phyloP scores from a whole-genome alignment of 352 stramenopile species.

The Globisporangium orthogonon region DNA sequence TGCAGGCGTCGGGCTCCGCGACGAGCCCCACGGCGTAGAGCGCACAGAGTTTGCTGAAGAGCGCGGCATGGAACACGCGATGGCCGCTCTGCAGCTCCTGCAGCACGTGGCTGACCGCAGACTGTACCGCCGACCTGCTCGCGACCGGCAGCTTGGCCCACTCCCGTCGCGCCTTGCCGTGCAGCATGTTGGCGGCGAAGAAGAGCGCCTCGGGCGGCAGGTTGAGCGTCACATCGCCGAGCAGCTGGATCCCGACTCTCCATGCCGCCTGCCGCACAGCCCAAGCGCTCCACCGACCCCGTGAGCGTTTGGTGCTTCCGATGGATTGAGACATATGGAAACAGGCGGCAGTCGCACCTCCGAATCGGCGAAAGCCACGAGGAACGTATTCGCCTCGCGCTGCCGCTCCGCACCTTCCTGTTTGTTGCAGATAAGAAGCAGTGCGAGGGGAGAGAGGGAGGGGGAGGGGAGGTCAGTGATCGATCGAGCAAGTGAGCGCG shows the following conservation, averaged over 20 bases:
- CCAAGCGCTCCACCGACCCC: background rate
- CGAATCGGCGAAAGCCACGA: constrained; percentile 44
- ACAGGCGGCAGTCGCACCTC: constrained; percentile 19
- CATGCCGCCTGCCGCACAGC: constrained; percentile 26
- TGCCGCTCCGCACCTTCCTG: constrained; percentile 57
- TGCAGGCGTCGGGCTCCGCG: constrained; percentile 47
- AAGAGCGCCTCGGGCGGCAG: constrained; percentile 53
- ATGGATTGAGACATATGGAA: background rate
- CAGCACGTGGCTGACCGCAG: constrained; percentile 30
- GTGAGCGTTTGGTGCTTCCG: background rate
- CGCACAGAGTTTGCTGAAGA: constrained; percentile 53
- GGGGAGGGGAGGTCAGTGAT: background rate
- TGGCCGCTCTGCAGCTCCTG: constrained; percentile 21
- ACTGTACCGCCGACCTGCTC: constrained; percentile 27
- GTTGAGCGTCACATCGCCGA: constrained; percentile 39
- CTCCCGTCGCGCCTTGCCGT: constrained; percentile 58
- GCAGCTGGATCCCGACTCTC: constrained; percentile 37
- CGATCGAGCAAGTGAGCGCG: background rate
- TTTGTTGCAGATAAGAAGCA: background rate
- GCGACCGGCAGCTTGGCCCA: constrained; percentile 40
- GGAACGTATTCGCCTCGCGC: constrained; percentile 62
- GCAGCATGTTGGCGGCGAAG: constrained; percentile 72
- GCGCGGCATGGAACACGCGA: constrained; percentile 21
- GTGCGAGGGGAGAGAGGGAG: background rate
- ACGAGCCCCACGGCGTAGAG: constrained; percentile 52